Evolutionary conservation across 441 rosid species (phyloP), one percentile per base, ranked within the genome.

Genomic region (Cnidoscolus chayamansa): DNA sequence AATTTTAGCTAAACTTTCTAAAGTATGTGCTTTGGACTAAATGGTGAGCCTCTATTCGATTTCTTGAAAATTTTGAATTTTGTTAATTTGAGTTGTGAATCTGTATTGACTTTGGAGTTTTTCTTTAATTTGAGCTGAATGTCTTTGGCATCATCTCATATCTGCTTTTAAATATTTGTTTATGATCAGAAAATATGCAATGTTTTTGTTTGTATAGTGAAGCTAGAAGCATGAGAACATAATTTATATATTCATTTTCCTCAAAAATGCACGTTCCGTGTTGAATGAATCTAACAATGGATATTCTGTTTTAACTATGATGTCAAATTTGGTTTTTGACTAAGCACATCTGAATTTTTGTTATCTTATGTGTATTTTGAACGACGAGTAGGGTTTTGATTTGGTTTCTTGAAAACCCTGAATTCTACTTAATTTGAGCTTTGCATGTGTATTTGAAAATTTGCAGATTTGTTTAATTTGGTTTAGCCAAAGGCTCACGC

Each of bases 371-470:
- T 45, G 12, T 13, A 10, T 17, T 48, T 37, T 45, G 56, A 20
- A 12, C 32, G 13, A 16, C 49, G 25, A 16, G 12, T 35, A 11
- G 10, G 20, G 13, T n/a, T 35, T 37, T 7, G 8, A 31, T 5
- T 47, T 0, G 15, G 10, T 31, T 60, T 11, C 62, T 37, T 76
- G 31, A 50, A 30, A 47, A 20, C 15, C 17, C 31, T 64, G 30
- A 37, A 9, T 54, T 73, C 64, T 71, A 50, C 51, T 70, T 64
- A 5, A 67, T 53, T 72, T 66, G 53, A 64, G 50, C 63, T 74
- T 9, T 12, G 61, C 7, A 35, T 69, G 40, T 67, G 62, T 43
- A 13, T 51, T 59, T 43, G 65, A 0, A 4, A 64, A 20, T 32
- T 40, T 35, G 1, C 31, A 61, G 31, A 49, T 10, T 30, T 48